phyloP scores from a whole-genome alignment of 495 filamentous ascomycete species.

The Terfezia boudieri region DNA sequence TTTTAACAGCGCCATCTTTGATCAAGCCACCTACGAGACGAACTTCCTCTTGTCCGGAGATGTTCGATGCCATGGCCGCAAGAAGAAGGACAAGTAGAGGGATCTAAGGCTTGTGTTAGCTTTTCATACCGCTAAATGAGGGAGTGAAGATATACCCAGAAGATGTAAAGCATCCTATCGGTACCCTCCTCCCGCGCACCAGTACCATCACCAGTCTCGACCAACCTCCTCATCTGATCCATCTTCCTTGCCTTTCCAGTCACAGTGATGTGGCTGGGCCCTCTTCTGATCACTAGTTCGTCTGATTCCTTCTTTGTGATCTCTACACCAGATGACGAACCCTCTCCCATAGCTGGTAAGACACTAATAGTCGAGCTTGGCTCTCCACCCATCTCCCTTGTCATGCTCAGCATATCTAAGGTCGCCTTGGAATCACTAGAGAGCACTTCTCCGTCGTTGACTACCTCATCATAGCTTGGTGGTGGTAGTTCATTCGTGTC shows the following conservation, averaged over 20 bases:
- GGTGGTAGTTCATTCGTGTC: background rate
- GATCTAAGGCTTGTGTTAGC: constrained; percentile 24
- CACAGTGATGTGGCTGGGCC: constrained; percentile 50
- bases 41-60: constrained; percentile 30
- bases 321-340: constrained; percentile 18
- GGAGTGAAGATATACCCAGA: constrained; percentile 43
- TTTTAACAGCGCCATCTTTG: constrained; percentile 21
- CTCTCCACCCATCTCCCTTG: constrained; percentile 16
- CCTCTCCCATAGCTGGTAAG: constrained; percentile 27
- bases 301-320: constrained; percentile 14
- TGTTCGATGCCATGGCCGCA: constrained; percentile 38
- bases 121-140: background rate
- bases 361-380: constrained; percentile 2
- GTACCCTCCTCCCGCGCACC: constrained; percentile 20
- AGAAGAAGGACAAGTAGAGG: constrained; percentile 40
- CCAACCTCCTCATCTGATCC: constrained; percentile 31
- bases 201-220: background rate
- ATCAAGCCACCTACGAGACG: constrained; percentile 27
- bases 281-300: constrained; percentile 25
- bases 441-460: background rate
- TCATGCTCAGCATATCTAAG: constrained; percentile 27
- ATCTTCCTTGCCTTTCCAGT: constrained; percentile 49
- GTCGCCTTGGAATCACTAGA: background rate
- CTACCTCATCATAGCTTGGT: background rate
- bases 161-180: constrained; percentile 61